Base-by-base conservation (phyloP, 495 filamentous ascomycete genomes). In the Aspergillus ostianus region DNA sequence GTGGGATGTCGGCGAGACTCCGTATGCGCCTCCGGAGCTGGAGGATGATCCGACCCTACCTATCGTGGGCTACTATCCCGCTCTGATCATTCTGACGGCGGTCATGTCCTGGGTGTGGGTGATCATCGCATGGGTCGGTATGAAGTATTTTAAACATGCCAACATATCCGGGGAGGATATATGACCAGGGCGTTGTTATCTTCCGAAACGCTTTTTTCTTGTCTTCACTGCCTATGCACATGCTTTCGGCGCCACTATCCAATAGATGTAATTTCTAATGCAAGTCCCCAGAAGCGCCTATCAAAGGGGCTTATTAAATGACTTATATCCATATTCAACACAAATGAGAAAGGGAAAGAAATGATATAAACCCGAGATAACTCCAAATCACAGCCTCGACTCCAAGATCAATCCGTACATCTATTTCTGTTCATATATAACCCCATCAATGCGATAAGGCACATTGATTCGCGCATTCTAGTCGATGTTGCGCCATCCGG, bases 41-140 rank as follows among this genome's bases (percentile, higher is more conserved):
- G 91, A 96, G 70, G 91, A 96, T 75, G 92, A 97, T 77, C 87
- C 89, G 3, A 97, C 92, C 0, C 74, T 97, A 59, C 94, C 94
- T 13, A 96, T 98, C 65, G 89, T 94, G 6, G 94, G 94, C 1
- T 98, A 98, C 70, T 98, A 98, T 76, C 94, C 94, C 30, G 91
- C 94, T 21, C 70, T 98, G 69, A 90, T 97, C 52, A 92, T 97
- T 59, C 73, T 98, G 58, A 97, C 92, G 41, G 85, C 87, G 45
- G 89, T 98, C 36, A 97, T 98, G 93, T 91, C 92, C 6, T 98
- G 94, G 94, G 92, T 97, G 26, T 98, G 94, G 94, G 93, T 98
- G 30, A 85, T 93, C 32, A 86, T 95, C 56, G 95, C 95, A 15
- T 98, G 94, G 94, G 84, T 97, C 19, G 94, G 94, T 5, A 97